Evolutionary conservation across 768 basidiomycete species (phyloP), one percentile per base, ranked within the genome.

Genomic region (Boletellus ananas): DNA sequence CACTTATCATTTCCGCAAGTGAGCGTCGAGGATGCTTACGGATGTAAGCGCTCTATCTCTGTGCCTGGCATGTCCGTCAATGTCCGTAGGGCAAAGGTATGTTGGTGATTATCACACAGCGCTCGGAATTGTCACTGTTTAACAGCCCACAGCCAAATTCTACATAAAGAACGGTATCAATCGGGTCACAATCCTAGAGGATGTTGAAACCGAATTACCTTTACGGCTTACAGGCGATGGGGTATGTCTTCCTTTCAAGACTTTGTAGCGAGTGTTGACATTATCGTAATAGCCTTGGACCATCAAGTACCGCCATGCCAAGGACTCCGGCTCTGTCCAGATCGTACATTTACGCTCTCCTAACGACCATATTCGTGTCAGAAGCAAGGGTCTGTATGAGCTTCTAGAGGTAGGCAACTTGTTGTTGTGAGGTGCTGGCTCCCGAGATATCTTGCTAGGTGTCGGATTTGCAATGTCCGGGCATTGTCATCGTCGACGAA

Each of bases 151-250:
- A 1, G 93, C 76, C 18, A 83, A 83, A 66, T 95, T 96, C 67
- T 93, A 93, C 60, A 84, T 85, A 31, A 79, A 77, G 56, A 73
- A 74, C 11, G 73, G 74, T 45, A 75, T 77, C 52, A 79, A 81
- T 7, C 74, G 73, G 38, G 69, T 85, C 8, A 79, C 81, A 6
- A 78, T 94, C 14, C 74, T 92, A 7, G 87, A 94, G 59, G 80
- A 84, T 37, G 86, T 91, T 51, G 70, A 72, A 34, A 85, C 84
- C 0, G 77, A 72, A 33, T 74, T 97, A 11, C 93, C 93, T 34
- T 70, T 97, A 36, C 80, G 94, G 23, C 71, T 99, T 45, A 94
- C 93, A 17, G 96, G 96, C 6, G 89, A 94, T 65, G 87, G 84
- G 42, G 94, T 95, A 68, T 54, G 84, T 72, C 4, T 14, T 34